Evolutionary conservation across 108 stramenopile species (phyloP), one percentile per base, ranked within the genome.

Genomic region (Cyclotella baltica): DNA sequence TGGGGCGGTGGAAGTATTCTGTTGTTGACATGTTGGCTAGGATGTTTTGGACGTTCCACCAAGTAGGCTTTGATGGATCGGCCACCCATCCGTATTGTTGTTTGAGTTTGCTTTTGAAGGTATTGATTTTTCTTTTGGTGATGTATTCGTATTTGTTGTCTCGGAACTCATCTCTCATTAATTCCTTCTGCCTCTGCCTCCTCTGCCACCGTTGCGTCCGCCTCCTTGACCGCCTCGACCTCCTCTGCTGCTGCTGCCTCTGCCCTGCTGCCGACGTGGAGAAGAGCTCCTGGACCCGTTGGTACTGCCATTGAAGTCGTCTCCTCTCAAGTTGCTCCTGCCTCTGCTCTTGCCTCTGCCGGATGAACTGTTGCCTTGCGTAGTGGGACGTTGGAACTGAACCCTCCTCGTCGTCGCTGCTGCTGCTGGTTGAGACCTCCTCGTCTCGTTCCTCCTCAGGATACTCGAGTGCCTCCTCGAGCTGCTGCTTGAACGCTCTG

Each of bases 401-500:
- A n/a, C n/a, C n/a, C n/a, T n/a, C n/a, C n/a, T n/a, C n/a, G n/a
- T n/a, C n/a, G n/a, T n/a, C n/a, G n/a, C n/a, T n/a, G n/a, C n/a
- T n/a, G n/a, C n/a, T n/a, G n/a, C n/a, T n/a, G n/a, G n/a, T n/a
- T n/a, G n/a, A n/a, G n/a, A n/a, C n/a, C n/a, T n/a, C n/a, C n/a
- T n/a, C n/a, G n/a, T n/a, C n/a, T n/a, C n/a, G n/a, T n/a, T n/a
- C n/a, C n/a, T n/a, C n/a, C n/a, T n/a, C n/a, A n/a, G n/a, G n/a
- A n/a, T n/a, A n/a, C n/a, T 43, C 13, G 40, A 43, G 40, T 43
- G 6, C 40, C 13, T 43, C 10, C 6, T 48, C n/a, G 47, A 48
- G 47, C n/a, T 48, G n/a, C n/a, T n/a, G n/a, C 47, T 48, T 48
- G 47, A 48, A n/a, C 47, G 47, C 47, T n/a, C 47, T 48, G 47